Base-by-base conservation (phyloP, 2,329 filamentous ascomycete genomes). In the Pestalotiopsis sp. region DNA sequence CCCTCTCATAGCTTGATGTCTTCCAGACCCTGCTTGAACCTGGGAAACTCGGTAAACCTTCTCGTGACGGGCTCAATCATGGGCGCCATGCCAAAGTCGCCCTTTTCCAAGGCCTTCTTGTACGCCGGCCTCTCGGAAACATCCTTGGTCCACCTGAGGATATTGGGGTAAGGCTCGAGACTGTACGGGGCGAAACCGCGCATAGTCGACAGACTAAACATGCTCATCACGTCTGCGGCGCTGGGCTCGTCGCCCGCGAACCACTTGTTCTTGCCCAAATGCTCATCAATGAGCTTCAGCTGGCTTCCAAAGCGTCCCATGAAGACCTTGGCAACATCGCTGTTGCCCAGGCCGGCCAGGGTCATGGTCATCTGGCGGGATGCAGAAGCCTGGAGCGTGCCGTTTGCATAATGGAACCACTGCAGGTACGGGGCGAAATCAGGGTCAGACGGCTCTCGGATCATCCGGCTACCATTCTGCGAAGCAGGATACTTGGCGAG, bases 331-430 rank as follows among this genome's bases (percentile, higher is more conserved):
- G 57, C 57, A 1, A 30, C 30, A 20, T 14, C 11, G 17, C 26
- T 64, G 22, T 63, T 26, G 7, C 35, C 55, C 24, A 52, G 4
- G 6, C 44, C 57, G 35, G 66, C 20, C 14, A 66, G 30, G 3
- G 6, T 14, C 14, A 68, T 20, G n/a, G 44, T 40, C 63, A 68
- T 68, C 40, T 65, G 66, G 17, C 63, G 62, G 17, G 48, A 24
- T 7, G 66, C 20, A 3, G 66, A 60, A 3, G 66, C 30, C 30
- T 68, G 66, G 4, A 68, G 62, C 20, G 66, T 39, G 20, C 66
- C 66, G 66, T 68, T 68, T 9, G 66, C 66, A 30, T 64, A 68
- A 40, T 68, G 66, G 38, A 68, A 66, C 66, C 66, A 68, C 30
- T 68, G 30, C 22, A 68, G 40, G 24, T 68, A 68, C 55, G 55